Base-by-base conservation (phyloP, 2,329 filamentous ascomycete genomes). In the Teratosphaeria pseudoeucalypti region DNA sequence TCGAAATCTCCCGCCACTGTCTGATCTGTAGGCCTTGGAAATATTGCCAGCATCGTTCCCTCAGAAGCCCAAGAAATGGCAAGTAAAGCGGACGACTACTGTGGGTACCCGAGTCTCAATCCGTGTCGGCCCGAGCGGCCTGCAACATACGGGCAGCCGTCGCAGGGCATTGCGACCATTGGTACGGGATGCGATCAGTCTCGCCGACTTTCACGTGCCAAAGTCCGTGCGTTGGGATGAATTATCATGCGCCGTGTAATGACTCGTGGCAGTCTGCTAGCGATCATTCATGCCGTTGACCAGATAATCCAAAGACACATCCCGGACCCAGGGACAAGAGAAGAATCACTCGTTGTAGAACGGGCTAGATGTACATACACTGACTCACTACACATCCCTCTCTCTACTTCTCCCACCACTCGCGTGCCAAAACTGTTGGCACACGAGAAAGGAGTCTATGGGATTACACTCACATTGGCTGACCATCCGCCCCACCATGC, bases 331-430 rank as follows among this genome's bases (percentile, higher is more conserved):
- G 43, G 43, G 43, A 19, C 11, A 5, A 23, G n/a, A 49, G 16
- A n/a, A 23, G 16, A 23, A 10, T 49, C 43, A 49, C 43, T 49
- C 43, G 16, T 49, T 49, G 43, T 49, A 49, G 43, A 49, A 49
- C 43, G 43, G 52, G 52, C 52, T 54, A 54, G 12, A 54, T 54
- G 23, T 54, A 54, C 52, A 54, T 54, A 54, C 52, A 54, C 26
- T 23, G 23, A 23, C 23, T 29, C 12, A 54, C 26, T 34, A 29
- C 26, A 16, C 26, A 10, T 14, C n/a, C 52, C 26, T 6, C 6
- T 54, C 23, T 19, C 26, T 54, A 16, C 23, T 10, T 32, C 19
- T 32, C 29, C 29, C 52, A 12, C 52, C 14, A 12, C 52, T 19
- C 27, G 27, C 23, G 7, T 2, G 52, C 52, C 26, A 2, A 32